phyloP scores from a whole-genome alignment of 768 basidiomycete genomes.

The Leccinellum luteum region DNA sequence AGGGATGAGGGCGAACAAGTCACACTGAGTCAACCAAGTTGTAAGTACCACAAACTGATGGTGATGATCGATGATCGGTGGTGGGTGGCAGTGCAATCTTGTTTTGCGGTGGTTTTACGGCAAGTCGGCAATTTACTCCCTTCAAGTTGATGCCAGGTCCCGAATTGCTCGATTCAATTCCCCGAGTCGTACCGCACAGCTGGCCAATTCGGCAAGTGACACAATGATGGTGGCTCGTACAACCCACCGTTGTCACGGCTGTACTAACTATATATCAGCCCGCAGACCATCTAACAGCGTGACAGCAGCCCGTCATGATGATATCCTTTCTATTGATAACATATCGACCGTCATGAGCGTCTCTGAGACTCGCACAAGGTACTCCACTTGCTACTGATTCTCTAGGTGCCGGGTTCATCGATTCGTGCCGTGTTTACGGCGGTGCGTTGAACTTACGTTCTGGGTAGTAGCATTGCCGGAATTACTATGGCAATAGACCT shows the following conservation, averaged over 20 bases:
- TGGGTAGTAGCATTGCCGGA: neutral
- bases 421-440: neutral
- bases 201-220: too few species aligned
- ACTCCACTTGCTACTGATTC: neutral
- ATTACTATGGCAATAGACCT: slow-evolving; percentile 5
- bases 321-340: neutral
- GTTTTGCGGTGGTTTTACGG: too few species aligned
- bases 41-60: too few species aligned
- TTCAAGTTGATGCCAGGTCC: neutral
- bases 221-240: too few species aligned
- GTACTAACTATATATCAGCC: slow-evolving; percentile 2
- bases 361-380: neutral
- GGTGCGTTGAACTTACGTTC: neutral
- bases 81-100: too few species aligned
- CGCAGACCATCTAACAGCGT: neutral
- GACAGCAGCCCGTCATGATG: neutral
- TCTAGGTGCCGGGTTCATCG: neutral
- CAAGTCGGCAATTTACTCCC: too few species aligned
- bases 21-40: too few species aligned
- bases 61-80: too few species aligned
- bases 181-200: neutral
- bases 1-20: too few species aligned
- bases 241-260: neutral
- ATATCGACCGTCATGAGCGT: neutral
- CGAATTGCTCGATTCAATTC: neutral